Base-by-base conservation (phyloP, 176 grass and related monocot genomes). In the Raddia guianensis region DNA sequence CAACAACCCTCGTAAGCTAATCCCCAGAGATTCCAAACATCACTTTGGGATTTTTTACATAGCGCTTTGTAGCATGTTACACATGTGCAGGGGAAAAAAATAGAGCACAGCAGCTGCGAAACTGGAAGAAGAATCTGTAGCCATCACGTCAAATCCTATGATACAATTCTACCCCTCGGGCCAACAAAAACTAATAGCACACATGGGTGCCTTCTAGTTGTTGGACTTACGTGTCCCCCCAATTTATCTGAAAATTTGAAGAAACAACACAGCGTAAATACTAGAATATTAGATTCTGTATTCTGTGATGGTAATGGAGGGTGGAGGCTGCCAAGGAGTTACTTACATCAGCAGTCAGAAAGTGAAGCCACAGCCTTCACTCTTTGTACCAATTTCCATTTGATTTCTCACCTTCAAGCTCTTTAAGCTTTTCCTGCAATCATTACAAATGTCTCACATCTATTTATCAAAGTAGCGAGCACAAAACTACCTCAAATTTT, bases 281-380 rank as follows among this genome's bases (percentile, higher is more conserved):
- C 77, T 65, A 85, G 59, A 76, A 67, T 60, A 74, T 82, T 65
- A 85, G 59, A 50, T 49, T 72, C 0, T 21, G 7, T 67, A 59
- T 52, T 71, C 42, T 66, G 49, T 19, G 72, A 81, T 52, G 12
- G 32, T 13, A 68, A 46, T 78, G 67, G 37, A 7, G 68, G 51
- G 35, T 78, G 67, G 37, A 7, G 68, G 44, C 46, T 67, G n/a
- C 63, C 21, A 68, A 63, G 35, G 62, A 90, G 54, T 67, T 73
- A 35, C 83, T 90, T 82, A 90, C 83, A 90, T 82, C 78, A 82
- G 83, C 72, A 82, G 79, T 90, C 88, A 90, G 88, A 90, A 78
- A 54, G 72, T 51, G 65, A 89, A 35, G 35, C 66, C 61, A 45
- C 59, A 16, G 66, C 32, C 43, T 37, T 89, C 74, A 82, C 53